These are phyloP conservation scores for Erythrophleum fordii DNA, from an alignment of 306 rosid species.

Conservation along the genomic window DNA sequence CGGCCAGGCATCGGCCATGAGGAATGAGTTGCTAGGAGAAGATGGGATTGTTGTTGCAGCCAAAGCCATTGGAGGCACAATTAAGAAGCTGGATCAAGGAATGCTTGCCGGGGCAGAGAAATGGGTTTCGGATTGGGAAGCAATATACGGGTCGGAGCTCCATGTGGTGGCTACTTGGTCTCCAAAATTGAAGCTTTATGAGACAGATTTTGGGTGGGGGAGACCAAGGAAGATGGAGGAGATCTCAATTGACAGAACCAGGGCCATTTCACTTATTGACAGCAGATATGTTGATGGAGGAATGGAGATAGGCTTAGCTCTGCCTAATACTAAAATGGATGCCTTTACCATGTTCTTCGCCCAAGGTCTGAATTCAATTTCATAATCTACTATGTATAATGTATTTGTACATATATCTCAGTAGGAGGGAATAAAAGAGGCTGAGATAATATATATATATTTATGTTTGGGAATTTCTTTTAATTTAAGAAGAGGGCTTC, in stretches of 20 bases:
- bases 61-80: slow-evolving; percentile 43
- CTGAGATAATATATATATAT: too few relatives aligned
- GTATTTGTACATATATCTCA: too few relatives aligned
- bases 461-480: too few relatives aligned
- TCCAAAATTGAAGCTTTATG: slow-evolving; percentile 61
- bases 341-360: slow-evolving; percentile 37
- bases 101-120: slow-evolving; percentile 45
- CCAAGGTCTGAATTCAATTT: slow-evolving; percentile 35
- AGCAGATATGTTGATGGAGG: slow-evolving; percentile 53
- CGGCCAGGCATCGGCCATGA: slow-evolving; percentile 35
- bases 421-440: too few relatives aligned
- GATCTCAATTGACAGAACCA: slow-evolving; percentile 45
- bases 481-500: too few relatives aligned
- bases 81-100: slow-evolving; percentile 45
- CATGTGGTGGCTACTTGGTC: slow-evolving; percentile 52
- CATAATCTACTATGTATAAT: not conserved
- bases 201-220: slow-evolving; percentile 61
- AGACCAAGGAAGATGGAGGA: slow-evolving; percentile 54
- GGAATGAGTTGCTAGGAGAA: slow-evolving; percentile 40
- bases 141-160: slow-evolving; percentile 42
- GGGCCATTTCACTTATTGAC: slow-evolving; percentile 45
- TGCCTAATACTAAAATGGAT: slow-evolving; percentile 48
- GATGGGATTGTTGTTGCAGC: slow-evolving; percentile 54
- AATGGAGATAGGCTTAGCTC: slow-evolving; percentile 54
- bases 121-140: slow-evolving; percentile 57